A percentile compares a stretch with the other conserved stretches of the same genome.
phyloP scores from a whole-genome alignment of 2,329 filamentous ascomycete species.

The Dothistroma septosporum region DNA sequence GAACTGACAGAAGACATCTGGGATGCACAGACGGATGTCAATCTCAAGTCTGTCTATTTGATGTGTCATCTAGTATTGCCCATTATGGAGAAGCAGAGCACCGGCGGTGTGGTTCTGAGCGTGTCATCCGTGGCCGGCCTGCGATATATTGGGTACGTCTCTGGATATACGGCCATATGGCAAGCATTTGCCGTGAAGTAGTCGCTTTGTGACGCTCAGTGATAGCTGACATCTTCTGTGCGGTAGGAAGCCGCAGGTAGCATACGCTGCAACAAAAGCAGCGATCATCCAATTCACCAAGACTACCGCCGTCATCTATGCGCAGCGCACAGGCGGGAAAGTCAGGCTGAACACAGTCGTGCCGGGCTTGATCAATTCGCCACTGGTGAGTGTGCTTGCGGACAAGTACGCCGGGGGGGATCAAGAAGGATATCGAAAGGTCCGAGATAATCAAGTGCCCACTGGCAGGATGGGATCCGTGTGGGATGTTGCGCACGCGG shows the following conservation, averaged over 20 bases:
- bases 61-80: conserved; percentile 52
- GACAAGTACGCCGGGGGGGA: conserved; percentile 45
- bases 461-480: conserved; percentile 58
- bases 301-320: conserved; percentile 64
- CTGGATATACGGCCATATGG: not conserved
- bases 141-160: conserved; percentile 42
- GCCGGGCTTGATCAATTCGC: conserved; percentile 56
- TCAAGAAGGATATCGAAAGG: conserved; percentile 49
- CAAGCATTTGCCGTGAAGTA: not conserved
- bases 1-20: conserved; percentile 48
- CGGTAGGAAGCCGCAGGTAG: conserved; percentile 47
- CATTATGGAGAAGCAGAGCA: conserved; percentile 50
- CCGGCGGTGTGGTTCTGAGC: conserved; percentile 39
- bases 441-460: conserved; percentile 55
- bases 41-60: conserved; percentile 55
- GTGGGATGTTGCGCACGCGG: conserved; percentile 57
- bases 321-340: conserved; percentile 35
- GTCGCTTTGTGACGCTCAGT: not conserved
- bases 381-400: conserved; percentile 46
- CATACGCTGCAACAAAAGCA: conserved; percentile 68
- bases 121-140: conserved; percentile 49
- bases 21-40: conserved; percentile 53
- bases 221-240: not conserved
- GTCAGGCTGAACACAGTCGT: conserved; percentile 54
- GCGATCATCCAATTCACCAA: conserved; percentile 73